phyloP scores from a whole-genome alignment of 208 protist species.

The Leishmania arabica region DNA sequence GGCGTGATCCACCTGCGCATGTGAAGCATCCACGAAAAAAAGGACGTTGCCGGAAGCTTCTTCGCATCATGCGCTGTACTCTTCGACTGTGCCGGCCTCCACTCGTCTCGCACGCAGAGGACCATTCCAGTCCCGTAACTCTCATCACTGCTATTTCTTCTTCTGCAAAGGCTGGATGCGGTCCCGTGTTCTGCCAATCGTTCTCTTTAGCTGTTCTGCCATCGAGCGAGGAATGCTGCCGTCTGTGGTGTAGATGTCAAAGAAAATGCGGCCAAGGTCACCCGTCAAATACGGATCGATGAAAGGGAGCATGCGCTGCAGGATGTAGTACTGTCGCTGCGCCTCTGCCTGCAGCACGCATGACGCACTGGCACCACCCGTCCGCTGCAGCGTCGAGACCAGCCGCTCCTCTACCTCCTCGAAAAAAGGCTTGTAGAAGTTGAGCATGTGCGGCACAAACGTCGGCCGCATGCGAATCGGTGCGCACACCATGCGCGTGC shows the following conservation, averaged over 20 bases:
- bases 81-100: neutral
- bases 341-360: constrained; percentile 42
- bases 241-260: constrained; percentile 47
- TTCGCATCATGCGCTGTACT: neutral
- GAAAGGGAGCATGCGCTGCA: constrained; percentile 54
- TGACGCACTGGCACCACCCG: constrained; percentile 25
- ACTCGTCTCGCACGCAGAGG: neutral
- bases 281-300: constrained; percentile 59
- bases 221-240: constrained; percentile 34
- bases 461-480: constrained; percentile 33
- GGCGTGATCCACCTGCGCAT: neutral
- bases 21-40: neutral
- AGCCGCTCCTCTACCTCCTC: constrained; percentile 44
- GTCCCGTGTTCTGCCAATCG: constrained; percentile 18
- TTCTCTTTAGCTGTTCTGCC: constrained; percentile 39
- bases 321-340: constrained; percentile 43
- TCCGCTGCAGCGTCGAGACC: constrained; percentile 31
- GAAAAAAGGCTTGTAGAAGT: constrained; percentile 45
- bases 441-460: constrained; percentile 33
- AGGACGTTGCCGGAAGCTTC: neutral
- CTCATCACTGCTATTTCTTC: neutral
- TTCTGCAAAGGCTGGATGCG: neutral
- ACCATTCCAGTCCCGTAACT: neutral
- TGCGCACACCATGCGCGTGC: constrained; percentile 30
- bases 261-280: constrained; percentile 40